Conservation (phyloP, 495 filamentous ascomycete genomes). For the Trichoderma orchidacearum region DNA sequence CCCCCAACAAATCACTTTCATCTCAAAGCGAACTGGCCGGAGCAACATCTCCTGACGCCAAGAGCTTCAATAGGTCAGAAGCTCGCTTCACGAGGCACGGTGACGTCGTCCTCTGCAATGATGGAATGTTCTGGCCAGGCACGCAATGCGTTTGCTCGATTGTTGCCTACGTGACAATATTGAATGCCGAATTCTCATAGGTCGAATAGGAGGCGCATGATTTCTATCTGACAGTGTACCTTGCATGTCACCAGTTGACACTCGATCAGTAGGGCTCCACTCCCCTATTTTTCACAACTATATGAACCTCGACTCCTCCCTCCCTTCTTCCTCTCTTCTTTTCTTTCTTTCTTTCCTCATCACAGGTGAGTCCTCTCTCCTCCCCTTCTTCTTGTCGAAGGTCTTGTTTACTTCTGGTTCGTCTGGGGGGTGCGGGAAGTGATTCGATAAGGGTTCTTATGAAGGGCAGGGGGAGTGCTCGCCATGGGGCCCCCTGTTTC, state of each 20-base stretch:
- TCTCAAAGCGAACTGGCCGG: too few species aligned
- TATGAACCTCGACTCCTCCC: background rate
- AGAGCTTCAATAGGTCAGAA: background rate
- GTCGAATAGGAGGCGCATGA: background rate
- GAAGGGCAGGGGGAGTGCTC: background rate
- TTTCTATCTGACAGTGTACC: background rate
- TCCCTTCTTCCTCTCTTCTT: background rate
- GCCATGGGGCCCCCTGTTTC: background rate
- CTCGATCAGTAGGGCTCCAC: background rate
- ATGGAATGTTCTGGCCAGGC: background rate
- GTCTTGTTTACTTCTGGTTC: background rate
- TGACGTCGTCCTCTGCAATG: background rate
- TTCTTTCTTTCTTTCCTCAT: background rate
- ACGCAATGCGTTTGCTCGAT: background rate
- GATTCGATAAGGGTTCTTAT: background rate
- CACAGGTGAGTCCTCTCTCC: background rate
- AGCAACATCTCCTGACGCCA: too few species aligned
- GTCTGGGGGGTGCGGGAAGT: background rate
- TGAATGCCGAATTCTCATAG: background rate
- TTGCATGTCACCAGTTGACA: background rate
- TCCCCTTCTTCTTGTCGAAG: background rate
- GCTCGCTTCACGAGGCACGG: too few species aligned
- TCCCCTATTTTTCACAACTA: background rate
- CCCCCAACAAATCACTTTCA: too few species aligned
- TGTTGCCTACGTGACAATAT: background rate